A percentile compares a stretch with the other conserved stretches of the same genome.
Conservation (phyloP, 2,329 filamentous ascomycete genomes). For the Fusarium begoniae region DNA sequence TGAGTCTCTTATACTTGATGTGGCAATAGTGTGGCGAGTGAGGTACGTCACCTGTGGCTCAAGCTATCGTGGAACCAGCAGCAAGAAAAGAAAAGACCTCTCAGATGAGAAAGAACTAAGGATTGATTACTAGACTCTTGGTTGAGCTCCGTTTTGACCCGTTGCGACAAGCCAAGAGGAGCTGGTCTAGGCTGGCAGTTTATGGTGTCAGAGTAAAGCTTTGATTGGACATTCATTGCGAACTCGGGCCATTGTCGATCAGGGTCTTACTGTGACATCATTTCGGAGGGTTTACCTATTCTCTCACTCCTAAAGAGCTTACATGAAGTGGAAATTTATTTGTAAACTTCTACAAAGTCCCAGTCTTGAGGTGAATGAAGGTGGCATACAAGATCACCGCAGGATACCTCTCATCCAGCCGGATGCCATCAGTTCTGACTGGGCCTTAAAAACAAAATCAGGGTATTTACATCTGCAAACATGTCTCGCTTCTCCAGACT, state of each 20-base stretch:
- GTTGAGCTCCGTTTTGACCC: conserved; percentile 2
- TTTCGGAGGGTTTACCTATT: not conserved
- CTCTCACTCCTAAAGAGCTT: not conserved
- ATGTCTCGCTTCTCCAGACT: conserved; percentile 1
- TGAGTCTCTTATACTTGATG: conserved; percentile 37
- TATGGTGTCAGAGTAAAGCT: not conserved
- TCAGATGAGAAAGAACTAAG: not conserved
- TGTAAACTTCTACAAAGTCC: conserved; percentile 11
- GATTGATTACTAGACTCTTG: not conserved
- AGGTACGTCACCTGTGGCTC: conserved; percentile 43
- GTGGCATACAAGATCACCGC: not conserved
- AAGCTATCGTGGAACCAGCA: conserved; percentile 6
- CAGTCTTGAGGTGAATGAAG: not conserved
- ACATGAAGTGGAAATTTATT: not conserved
- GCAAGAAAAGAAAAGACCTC: not conserved
- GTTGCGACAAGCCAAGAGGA: not conserved
- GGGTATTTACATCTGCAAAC: conserved; percentile 23
- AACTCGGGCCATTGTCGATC: conserved; percentile 5
- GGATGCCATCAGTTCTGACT: not conserved
- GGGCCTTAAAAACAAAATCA: conserved; percentile 11
- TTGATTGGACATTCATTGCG: conserved; percentile 14
- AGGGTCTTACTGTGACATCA: conserved; percentile 30
- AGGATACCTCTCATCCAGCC: not conserved
- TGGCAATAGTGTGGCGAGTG: conserved; percentile 41
- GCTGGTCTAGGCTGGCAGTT: not conserved